Percentiles rank a stretch among this genome's conserved stretches.
Evolutionary conservation across 345 rosid genomes (phyloP).

Genomic region (Kernera saxatilis): DNA sequence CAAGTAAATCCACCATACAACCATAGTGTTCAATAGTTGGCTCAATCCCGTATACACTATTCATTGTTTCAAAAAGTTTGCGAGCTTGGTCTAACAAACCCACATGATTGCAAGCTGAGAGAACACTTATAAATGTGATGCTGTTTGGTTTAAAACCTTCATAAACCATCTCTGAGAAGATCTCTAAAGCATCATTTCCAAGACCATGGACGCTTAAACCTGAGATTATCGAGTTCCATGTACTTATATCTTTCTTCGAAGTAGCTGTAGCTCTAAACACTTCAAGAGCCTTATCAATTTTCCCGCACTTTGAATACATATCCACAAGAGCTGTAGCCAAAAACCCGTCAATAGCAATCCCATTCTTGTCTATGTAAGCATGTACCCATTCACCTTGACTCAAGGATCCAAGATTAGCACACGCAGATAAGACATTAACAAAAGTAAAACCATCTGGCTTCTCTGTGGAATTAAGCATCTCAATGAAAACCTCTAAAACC

Average conservation of each 20-base stretch:
- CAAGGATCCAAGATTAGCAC: conserved; percentile 43
- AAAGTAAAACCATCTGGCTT: conserved; percentile 37
- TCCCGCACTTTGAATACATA: conserved; percentile 54
- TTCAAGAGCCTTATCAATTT: conserved; percentile 42
- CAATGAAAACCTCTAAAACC: conserved; percentile 36
- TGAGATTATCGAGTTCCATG: conserved; percentile 50
- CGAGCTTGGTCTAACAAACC: conserved; percentile 45
- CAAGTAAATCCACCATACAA: conserved; percentile 54
- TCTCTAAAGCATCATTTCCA: conserved; percentile 38
- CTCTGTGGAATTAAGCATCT: conserved; percentile 34
- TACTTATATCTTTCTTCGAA: conserved; percentile 36
- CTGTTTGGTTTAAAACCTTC: conserved; percentile 40
- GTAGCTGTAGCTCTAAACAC: conserved; percentile 37
- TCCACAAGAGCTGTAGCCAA: conserved; percentile 51
- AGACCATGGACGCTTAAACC: conserved; percentile 44
- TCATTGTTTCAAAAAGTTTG: conserved; percentile 35
- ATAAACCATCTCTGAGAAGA: conserved; percentile 47
- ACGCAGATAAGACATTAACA: conserved; percentile 43
- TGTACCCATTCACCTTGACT: conserved; percentile 46
- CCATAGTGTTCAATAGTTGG: conserved; percentile 48
- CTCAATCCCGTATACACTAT: conserved; percentile 33
- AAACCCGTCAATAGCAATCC: conserved; percentile 32
- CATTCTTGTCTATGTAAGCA: conserved; percentile 37
- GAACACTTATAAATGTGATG: conserved; percentile 35
- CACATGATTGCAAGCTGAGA: conserved; percentile 54